These are phyloP conservation scores for Quercus mongolica DNA, from an alignment of 306 rosid genomes.

Conservation along the genomic window DNA sequence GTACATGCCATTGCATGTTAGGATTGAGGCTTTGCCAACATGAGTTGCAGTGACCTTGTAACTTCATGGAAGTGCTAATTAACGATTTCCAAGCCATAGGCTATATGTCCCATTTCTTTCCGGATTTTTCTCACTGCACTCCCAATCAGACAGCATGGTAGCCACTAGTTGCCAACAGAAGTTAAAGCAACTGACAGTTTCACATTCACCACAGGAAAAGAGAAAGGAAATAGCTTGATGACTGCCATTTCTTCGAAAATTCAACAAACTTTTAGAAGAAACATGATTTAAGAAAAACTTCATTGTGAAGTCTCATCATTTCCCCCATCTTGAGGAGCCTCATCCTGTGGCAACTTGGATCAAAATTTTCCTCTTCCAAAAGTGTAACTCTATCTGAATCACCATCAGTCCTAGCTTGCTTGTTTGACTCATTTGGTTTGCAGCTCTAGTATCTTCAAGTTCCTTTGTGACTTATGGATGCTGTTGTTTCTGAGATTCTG, in stretches of 20 bases:
- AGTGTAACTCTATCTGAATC: slow-evolving; percentile 32
- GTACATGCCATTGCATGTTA: not conserved
- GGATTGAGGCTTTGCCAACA: not conserved
- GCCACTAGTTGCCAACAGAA: not conserved
- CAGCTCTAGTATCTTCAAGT: slow-evolving; percentile 32
- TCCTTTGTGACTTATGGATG: slow-evolving; percentile 35
- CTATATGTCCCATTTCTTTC: slow-evolving; percentile 2
- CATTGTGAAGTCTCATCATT: slow-evolving; percentile 26
- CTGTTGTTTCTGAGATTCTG: slow-evolving; percentile 35
- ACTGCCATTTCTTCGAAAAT: slow-evolving; percentile 3
- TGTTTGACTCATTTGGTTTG: slow-evolving; percentile 35
- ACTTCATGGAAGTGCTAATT: not conserved
- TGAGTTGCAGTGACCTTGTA: not conserved
- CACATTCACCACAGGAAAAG: not conserved
- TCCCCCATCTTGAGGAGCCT: slow-evolving; percentile 38
- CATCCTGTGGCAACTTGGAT: slow-evolving; percentile 41
- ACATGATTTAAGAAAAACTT: not conserved
- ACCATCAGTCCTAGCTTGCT: slow-evolving; percentile 25
- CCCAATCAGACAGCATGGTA: not conserved
- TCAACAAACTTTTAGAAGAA: slow-evolving; percentile 24
- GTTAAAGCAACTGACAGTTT: not conserved
- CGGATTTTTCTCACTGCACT: not conserved
- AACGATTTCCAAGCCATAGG: slow-evolving; percentile 22
- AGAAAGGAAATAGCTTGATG: slow-evolving; percentile 1
- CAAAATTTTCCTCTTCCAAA: slow-evolving; percentile 41